Conservation (phyloP, 1,284 basidiomycete species). For the Vanrija sp. region DNA sequence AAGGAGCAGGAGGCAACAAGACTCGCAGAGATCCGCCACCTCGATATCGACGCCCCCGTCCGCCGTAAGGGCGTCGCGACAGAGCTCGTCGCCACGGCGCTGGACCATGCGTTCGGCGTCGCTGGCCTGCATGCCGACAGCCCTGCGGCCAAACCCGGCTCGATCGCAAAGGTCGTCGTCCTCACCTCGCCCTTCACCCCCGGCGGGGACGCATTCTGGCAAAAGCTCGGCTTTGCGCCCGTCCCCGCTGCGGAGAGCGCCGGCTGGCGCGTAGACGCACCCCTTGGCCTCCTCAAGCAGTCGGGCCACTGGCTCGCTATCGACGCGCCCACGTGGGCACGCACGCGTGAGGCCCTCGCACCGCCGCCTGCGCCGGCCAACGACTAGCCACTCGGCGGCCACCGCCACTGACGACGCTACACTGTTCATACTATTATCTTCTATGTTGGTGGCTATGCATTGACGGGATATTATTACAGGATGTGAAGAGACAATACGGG, state of each 20-base stretch:
- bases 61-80: constrained; percentile 58
- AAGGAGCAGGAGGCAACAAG: constrained; percentile 19
- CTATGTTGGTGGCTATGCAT: too few relatives aligned
- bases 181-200: constrained; percentile 56
- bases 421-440: too few relatives aligned
- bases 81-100: constrained; percentile 62
- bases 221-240: constrained; percentile 54
- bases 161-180: constrained; percentile 49
- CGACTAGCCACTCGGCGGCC: too few relatives aligned
- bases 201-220: constrained; percentile 48
- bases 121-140: not conserved
- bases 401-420: too few relatives aligned
- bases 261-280: not conserved
- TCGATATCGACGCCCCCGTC: constrained; percentile 65
- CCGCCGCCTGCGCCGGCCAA: too few relatives aligned
- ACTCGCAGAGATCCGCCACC: constrained; percentile 67
- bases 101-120: constrained; percentile 57
- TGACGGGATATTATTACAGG: too few relatives aligned
- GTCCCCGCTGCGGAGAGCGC: not conserved
- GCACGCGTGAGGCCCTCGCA: too few relatives aligned
- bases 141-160: constrained; percentile 45
- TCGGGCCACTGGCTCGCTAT: constrained; percentile 19
- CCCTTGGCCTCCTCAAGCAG: constrained; percentile 14
- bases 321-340: not conserved
- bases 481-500: too few relatives aligned